Conservation (phyloP, 2,329 filamentous ascomycete genomes). For the Ophiocordyceps camponoti-rufipedis region DNA sequence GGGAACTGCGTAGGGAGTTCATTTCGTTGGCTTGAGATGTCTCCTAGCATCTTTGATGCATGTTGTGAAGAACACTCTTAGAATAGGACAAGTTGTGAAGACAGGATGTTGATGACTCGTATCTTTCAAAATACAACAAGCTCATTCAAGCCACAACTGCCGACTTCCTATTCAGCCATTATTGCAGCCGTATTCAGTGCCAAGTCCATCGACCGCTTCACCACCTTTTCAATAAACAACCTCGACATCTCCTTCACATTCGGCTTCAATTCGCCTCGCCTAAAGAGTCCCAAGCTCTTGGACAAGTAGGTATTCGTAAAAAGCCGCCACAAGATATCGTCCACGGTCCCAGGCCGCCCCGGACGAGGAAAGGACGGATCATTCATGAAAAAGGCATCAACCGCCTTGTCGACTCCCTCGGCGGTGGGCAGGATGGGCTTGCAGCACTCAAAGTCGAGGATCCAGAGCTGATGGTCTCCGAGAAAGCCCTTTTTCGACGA, state of each 20-base stretch:
- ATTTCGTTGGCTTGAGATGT: no score
- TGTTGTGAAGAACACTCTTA: no score
- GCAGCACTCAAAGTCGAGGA: slow-evolving; percentile 29
- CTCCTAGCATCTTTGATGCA: no score
- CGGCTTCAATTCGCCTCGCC: background rate
- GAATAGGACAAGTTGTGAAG: no score
- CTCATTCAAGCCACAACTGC: no score
- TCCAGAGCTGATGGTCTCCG: slow-evolving; percentile 20
- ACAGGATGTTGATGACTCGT: no score
- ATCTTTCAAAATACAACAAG: no score
- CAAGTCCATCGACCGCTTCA: background rate
- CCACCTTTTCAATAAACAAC: background rate
- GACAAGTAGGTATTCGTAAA: background rate
- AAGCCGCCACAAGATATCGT: no score
- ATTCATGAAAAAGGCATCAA: slow-evolving; percentile 25
- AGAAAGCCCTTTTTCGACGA: slow-evolving; percentile 5
- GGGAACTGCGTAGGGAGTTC: no score
- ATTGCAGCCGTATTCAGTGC: no score
- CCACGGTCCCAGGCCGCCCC: background rate
- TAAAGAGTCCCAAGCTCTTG: background rate
- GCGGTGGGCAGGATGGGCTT: slow-evolving; percentile 15
- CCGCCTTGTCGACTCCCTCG: slow-evolving; percentile 21
- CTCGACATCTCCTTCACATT: background rate
- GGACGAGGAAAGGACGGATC: slow-evolving; percentile 32
- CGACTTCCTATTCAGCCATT: no score